A percentile compares a stretch with the other conserved stretches of the same genome.
These are phyloP conservation scores for Corynascus novoguineensis DNA, from an alignment of 495 filamentous ascomycete species.

Conservation along the genomic window DNA sequence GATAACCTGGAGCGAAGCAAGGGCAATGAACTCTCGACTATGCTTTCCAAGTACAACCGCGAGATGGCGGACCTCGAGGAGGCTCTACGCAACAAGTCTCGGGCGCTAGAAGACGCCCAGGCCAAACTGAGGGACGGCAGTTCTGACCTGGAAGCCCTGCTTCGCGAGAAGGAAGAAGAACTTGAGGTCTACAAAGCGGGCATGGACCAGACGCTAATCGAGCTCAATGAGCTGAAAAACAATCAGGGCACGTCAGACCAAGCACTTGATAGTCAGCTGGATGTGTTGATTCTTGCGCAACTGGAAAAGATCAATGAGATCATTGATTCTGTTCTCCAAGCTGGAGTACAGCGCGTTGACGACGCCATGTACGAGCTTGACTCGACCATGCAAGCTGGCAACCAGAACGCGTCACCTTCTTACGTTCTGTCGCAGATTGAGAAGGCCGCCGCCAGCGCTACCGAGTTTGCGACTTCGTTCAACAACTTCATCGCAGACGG, in stretches of 20 bases:
- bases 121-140: slow-evolving; percentile 70
- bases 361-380: slow-evolving; percentile 96
- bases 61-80: slow-evolving; percentile 97
- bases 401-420: slow-evolving; percentile 93
- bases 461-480: slow-evolving; percentile 94
- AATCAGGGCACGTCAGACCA: slow-evolving; percentile 70
- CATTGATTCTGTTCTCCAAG: slow-evolving; percentile 92
- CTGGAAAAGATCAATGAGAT: slow-evolving; percentile 94
- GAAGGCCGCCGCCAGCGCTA: slow-evolving; percentile 89
- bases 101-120: slow-evolving; percentile 78
- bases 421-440: slow-evolving; percentile 96
- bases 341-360: slow-evolving; percentile 89
- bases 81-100: slow-evolving; percentile 79
- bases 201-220: slow-evolving; percentile 90
- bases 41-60: slow-evolving; percentile 92
- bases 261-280: slow-evolving; percentile 83
- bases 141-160: slow-evolving; percentile 74
- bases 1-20: slow-evolving; percentile 90
- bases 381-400: slow-evolving; percentile 95
- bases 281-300: slow-evolving; percentile 75
- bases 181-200: slow-evolving; percentile 94
- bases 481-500: slow-evolving; percentile 98
- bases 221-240: slow-evolving; percentile 74
- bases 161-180: slow-evolving; percentile 94
- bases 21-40: slow-evolving; percentile 85